Evolutionary conservation across 805 yeast species (phyloP).

Genomic region (Maudiozyma serrabonitensis): DNA sequence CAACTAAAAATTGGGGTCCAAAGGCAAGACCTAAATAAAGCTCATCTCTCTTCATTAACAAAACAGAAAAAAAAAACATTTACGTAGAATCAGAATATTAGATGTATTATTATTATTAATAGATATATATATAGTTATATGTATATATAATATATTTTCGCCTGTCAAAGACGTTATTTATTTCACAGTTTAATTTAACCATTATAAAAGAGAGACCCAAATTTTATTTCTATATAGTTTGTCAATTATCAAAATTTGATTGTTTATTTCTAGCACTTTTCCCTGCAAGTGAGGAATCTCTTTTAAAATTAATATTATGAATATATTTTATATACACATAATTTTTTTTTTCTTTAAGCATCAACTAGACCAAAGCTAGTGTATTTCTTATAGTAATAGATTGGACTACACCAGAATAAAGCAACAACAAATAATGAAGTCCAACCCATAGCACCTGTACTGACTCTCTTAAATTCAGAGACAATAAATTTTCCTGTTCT

Average conservation of each 20-base stretch:
- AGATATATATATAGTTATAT: neutral
- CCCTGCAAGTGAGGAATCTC: neutral
- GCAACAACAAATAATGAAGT: constrained; percentile 9
- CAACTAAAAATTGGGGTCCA: constrained; percentile 96
- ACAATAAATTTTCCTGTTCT: constrained; percentile 1
- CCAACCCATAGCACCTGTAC: constrained; percentile 15
- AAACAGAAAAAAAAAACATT: too few relatives aligned
- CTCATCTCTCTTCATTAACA: neutral
- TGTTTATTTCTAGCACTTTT: neutral
- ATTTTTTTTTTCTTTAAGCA: neutral
- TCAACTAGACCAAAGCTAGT: constrained; percentile 1
- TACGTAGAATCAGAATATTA: neutral
- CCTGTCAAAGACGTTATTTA: too few relatives aligned
- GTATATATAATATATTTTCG: neutral
- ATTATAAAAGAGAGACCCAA: too few relatives aligned
- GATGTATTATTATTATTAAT: neutral
- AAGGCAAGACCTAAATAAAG: constrained; percentile 55
- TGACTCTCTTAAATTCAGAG: constrained; percentile 19
- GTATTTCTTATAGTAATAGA: constrained; percentile 3
- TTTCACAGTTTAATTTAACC: too few relatives aligned
- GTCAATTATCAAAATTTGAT: neutral
- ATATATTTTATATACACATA: neutral
- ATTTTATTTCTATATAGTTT: neutral
- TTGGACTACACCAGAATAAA: constrained; percentile 23
- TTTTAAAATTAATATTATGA: neutral